Evolutionary conservation across 2,329 filamentous ascomycete species (phyloP).

Genomic region (Stagonosporopsis vannaccii): DNA sequence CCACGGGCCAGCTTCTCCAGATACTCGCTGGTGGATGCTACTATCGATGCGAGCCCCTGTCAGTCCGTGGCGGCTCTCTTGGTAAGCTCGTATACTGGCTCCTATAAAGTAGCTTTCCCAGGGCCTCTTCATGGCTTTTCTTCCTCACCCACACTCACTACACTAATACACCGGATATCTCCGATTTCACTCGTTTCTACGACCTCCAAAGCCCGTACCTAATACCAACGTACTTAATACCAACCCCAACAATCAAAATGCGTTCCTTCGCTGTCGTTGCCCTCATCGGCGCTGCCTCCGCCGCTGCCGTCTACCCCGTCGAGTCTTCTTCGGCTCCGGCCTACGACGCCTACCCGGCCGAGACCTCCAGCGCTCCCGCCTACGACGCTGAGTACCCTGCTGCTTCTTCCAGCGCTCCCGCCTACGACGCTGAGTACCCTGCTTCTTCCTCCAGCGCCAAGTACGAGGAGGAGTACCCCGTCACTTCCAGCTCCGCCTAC

Average conservation of each 20-base stretch:
- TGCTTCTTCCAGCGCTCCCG: not conserved
- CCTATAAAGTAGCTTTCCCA: conserved; percentile 47
- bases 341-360: conserved; percentile 18
- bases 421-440: not conserved
- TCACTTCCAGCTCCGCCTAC: conserved; percentile 9
- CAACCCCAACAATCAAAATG: conserved; percentile 48
- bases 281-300: conserved; percentile 3
- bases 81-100: conserved; percentile 34
- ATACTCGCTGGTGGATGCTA: conserved; percentile 38
- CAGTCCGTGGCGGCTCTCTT: conserved; percentile 26
- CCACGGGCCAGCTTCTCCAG: conserved; percentile 36
- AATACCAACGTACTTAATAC: conserved; percentile 48
- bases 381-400: not conserved
- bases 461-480: conserved; percentile 1
- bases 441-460: not conserved
- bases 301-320: conserved; percentile 4
- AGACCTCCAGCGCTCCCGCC: not conserved
- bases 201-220: conserved; percentile 40
- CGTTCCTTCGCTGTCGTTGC: conserved; percentile 46
- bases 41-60: conserved; percentile 37
- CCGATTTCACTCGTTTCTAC: conserved; percentile 53
- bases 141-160: conserved; percentile 48
- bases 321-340: conserved; percentile 32
- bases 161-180: conserved; percentile 48
- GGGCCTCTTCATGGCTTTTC: conserved; percentile 28